Percentiles rank a stretch among this genome's conserved stretches.
These are phyloP conservation scores for Thymus mandschuricus DNA, from an alignment of 257 asterid genomes.

Conservation along the genomic window DNA sequence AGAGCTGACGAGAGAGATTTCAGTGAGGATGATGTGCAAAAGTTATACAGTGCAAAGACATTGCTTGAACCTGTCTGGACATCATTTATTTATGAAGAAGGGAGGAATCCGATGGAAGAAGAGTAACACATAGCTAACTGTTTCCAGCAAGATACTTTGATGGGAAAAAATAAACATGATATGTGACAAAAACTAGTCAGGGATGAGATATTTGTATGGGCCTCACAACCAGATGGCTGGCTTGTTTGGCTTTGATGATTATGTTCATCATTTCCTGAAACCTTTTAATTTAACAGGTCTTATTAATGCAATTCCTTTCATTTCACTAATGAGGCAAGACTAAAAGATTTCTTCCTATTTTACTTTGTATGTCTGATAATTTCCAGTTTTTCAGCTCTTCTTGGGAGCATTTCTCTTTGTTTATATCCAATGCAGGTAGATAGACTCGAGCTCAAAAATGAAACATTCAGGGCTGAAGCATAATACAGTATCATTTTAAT, in stretches of 20 bases:
- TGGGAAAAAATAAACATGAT: conserved; percentile 3
- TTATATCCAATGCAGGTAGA: background rate
- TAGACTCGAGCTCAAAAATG: background rate
- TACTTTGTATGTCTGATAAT: background rate
- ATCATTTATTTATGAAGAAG: conserved; percentile 42
- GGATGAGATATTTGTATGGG: background rate
- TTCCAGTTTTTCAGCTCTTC: background rate
- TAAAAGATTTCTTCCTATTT: background rate
- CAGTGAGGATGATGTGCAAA: conserved; percentile 44
- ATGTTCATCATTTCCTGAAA: conserved; percentile 9
- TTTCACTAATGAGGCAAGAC: background rate
- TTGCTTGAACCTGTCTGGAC: conserved; percentile 74
- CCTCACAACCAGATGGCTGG: conserved; percentile 3
- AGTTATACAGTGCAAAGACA: conserved; percentile 48
- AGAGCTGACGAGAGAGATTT: conserved; percentile 41
- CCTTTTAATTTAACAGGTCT: background rate
- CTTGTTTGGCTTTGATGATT: background rate
- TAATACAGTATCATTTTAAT: background rate
- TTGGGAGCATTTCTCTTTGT: background rate
- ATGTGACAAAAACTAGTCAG: background rate
- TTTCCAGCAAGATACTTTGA: conserved; percentile 15
- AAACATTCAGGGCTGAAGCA: background rate
- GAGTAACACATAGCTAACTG: conserved; percentile 23
- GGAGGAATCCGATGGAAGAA: conserved; percentile 44
- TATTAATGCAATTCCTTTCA: background rate